These are phyloP conservation scores for Rhizoclosmatium hyalinum DNA, from an alignment of 371 early-diverging fungal species.

Conservation along the genomic window DNA sequence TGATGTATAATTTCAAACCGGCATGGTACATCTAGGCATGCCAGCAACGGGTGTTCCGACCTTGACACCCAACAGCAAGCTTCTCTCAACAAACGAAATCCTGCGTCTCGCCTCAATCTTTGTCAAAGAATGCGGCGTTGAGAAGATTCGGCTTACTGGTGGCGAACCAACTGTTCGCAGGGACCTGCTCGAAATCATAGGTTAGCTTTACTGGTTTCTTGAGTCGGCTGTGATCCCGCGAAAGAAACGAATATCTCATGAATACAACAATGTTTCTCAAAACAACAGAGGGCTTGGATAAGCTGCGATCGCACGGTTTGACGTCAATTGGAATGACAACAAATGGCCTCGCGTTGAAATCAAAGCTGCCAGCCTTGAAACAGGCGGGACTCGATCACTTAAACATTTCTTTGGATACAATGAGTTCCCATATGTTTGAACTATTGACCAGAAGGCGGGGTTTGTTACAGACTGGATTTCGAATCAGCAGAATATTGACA, in stretches of 20 bases:
- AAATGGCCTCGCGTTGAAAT: slow-evolving; percentile 88
- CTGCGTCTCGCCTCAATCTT: slow-evolving; percentile 79
- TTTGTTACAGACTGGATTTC: slow-evolving; percentile 16
- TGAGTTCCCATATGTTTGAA: slow-evolving; percentile 85
- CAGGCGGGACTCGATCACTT: slow-evolving; percentile 81
- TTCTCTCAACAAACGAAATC: slow-evolving; percentile 83
- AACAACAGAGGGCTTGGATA: slow-evolving; percentile 67
- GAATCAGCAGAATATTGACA: background rate
- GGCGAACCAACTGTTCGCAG: slow-evolving; percentile 95
- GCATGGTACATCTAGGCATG: slow-evolving; percentile 58
- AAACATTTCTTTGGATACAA: slow-evolving; percentile 91
- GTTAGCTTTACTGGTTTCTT: slow-evolving; percentile 40
- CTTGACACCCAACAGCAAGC: slow-evolving; percentile 71
- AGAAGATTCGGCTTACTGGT: slow-evolving; percentile 93
- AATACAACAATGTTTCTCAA: background rate
- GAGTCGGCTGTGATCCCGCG: background rate
- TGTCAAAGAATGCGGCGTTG: slow-evolving; percentile 81
- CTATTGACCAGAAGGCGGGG: slow-evolving; percentile 86
- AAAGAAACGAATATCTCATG: background rate
- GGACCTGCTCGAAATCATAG: slow-evolving; percentile 83
- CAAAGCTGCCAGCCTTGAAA: slow-evolving; percentile 76
- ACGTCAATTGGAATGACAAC: slow-evolving; percentile 88
- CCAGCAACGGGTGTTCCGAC: slow-evolving; percentile 84
- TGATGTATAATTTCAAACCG: background rate
- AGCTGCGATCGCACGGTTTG: slow-evolving; percentile 74